Evolutionary conservation across 2,329 filamentous ascomycete genomes (phyloP).

Genomic region (Aphanocladium album): DNA sequence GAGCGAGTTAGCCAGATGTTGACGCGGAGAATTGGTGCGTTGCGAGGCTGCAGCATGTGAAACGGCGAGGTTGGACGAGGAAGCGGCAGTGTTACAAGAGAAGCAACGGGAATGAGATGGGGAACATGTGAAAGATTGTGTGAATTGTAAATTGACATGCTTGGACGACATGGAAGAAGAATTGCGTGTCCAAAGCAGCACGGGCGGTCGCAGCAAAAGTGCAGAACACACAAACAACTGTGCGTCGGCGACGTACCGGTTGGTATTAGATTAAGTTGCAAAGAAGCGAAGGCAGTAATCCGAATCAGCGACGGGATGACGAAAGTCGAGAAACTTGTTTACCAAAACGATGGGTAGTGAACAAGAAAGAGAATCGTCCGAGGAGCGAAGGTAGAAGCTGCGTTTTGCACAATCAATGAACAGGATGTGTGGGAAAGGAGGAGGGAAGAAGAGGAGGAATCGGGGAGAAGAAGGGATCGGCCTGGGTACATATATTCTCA

Average conservation of each 20-base stretch:
- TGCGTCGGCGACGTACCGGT: background rate
- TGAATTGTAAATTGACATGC: background rate
- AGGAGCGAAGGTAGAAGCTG: conserved; percentile 5
- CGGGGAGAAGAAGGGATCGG: conserved; percentile 1
- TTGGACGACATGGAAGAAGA: background rate
- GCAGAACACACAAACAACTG: no score
- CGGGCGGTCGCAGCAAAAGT: no score
- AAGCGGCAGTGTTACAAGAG: background rate
- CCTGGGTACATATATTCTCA: conserved; percentile 10
- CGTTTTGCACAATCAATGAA: background rate
- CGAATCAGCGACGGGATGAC: conserved; percentile 11
- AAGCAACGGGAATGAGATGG: background rate
- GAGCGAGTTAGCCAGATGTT: background rate
- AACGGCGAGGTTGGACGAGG: background rate
- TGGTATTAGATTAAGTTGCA: conserved; percentile 10
- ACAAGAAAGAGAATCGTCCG: conserved; percentile 9
- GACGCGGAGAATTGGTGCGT: background rate
- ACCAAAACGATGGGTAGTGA: conserved; percentile 10
- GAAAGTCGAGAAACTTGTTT: conserved; percentile 7
- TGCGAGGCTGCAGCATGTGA: background rate
- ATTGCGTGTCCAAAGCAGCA: background rate
- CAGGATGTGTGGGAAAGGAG: background rate
- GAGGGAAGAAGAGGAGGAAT: background rate
- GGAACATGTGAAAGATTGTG: background rate
- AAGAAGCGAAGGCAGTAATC: background rate